Evolutionary conservation across 768 basidiomycete genomes (phyloP), one percentile per base, ranked within the genome.

Genomic region (Termitomyces heimii): DNA sequence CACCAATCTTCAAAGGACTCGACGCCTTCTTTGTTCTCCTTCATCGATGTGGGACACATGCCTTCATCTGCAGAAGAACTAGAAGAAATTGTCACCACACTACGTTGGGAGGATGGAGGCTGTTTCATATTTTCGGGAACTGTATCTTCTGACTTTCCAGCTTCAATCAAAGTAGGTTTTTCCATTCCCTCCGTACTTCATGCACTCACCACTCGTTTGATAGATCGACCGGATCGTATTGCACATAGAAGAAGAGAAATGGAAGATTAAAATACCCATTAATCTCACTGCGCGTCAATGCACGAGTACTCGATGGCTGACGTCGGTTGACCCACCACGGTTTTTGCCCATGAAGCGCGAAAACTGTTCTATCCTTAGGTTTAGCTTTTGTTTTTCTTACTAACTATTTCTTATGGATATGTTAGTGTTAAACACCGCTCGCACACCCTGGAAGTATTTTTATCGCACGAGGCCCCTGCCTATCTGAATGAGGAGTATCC

Each of bases 401-500:
- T 22, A 46, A 16, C 48, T 22, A 49, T 50, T 35, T 14, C 58
- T 22, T 59, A 60, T 58, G 49, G 56, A 43, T 34, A 14, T 43
- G 13, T 26, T 37, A 90, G 87, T 22, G 79, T 90, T 42, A 82
- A 79, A 49, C 78, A 86, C 60, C 81, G 81, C 22, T 78, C 84
- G 0, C 90, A 91, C 59, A 68, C 70, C 0, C 63, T 96, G 4
- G 63, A 70, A 4, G 71, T 91, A 20, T 71, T 75, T 0, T 66
- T 94, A 45, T 68, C 75, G 1, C 86, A 93, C 56, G 71, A 79
- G 0, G 68, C 79, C 1, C 88, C 89, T 0, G 92, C 92, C 1
- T 90, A 87, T 67, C 69, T 96, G 35, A 86, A 89, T 60, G 95
- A 97, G 68, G 78, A 81, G 45, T 91, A 89, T 65, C 85, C 89